phyloP scores from a whole-genome alignment of 1,284 basidiomycete species.

The Porodaedalea pini region DNA sequence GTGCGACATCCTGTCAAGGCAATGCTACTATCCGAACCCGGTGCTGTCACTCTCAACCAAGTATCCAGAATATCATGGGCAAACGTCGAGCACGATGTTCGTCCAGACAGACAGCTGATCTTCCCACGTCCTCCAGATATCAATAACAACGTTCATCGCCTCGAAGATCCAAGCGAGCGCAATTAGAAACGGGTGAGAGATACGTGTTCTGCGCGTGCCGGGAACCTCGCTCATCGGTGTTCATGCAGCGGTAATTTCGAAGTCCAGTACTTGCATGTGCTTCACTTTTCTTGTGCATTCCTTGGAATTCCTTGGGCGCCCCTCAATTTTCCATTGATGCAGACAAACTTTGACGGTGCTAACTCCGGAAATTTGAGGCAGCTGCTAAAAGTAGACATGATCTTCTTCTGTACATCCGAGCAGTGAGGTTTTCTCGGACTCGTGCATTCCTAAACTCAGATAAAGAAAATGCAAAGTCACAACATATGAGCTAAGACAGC shows the following conservation, averaged over 20 bases:
- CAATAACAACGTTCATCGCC: neutral
- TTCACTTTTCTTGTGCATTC: neutral
- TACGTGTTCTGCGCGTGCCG: neutral
- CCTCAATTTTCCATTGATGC: no score
- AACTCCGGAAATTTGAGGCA: neutral
- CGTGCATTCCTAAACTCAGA: no score
- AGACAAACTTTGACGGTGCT: neutral
- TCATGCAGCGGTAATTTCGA: neutral
- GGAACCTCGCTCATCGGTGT: neutral
- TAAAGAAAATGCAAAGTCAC: no score
- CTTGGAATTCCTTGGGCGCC: no score
- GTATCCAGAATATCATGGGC: no score
- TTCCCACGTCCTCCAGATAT: neutral
- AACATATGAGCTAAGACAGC: no score
- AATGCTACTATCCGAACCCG: neutral
- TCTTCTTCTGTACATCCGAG: no score
- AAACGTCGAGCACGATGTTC: neutral
- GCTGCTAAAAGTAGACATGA: no score
- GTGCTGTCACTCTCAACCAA: neutral
- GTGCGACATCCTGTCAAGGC: slow-evolving; percentile 1
- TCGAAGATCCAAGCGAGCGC: neutral
- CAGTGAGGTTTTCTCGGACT: no score
- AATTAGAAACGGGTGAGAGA: neutral
- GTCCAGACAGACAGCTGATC: neutral
- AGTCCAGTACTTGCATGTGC: neutral